Evolutionary conservation across 176 grass and related monocot genomes (phyloP), one percentile per base, ranked within the genome.

Genomic region (Cenchrus purpureus): DNA sequence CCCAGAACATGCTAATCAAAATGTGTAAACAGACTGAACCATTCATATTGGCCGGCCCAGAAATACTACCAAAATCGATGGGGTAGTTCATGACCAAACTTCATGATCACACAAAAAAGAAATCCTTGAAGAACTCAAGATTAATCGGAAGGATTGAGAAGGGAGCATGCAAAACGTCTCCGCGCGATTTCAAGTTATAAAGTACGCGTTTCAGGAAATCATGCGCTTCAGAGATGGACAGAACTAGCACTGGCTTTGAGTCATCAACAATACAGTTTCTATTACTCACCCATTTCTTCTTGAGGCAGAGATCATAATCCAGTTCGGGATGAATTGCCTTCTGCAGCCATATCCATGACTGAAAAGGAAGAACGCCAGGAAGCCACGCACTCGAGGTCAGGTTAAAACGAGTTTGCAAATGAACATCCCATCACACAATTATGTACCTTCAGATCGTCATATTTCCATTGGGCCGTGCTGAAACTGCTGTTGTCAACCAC

Each of bases 301-400:
- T 92, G 74, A 90, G 78, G 68, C 79, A 88, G 25, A 91, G 74
- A 88, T 98, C 93, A 62, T 98, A 98, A 67, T 98, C 91, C 83
- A 99, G 78, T 73, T 96, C 97, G 42, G 97, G 97, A 73, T 99
- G 97, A 84, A 99, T 96, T 74, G 97, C 91, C 86, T 99, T 99
- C 86, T 99, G 97, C 76, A 99, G 74, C 97, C 93, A 96, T 91
- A 99, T 94, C 93, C 93, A 99, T 75, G 89, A 92, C 93, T 96
- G 68, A 51, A 82, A 92, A 59, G 29, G 79, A 63, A 46, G 45
- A 52, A 74, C 46, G 11, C 37, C 14, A 49, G 68, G 17, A 74
- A 78, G 2, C 2, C 10, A 53, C 25, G 74, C 12, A 20, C 8
- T 53, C 19, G 3, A 53, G 20, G 63, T 84, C 53, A 82, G 15